phyloP scores from a whole-genome alignment of 2,329 filamentous ascomycete genomes.

The Colletotrichum costaricense region DNA sequence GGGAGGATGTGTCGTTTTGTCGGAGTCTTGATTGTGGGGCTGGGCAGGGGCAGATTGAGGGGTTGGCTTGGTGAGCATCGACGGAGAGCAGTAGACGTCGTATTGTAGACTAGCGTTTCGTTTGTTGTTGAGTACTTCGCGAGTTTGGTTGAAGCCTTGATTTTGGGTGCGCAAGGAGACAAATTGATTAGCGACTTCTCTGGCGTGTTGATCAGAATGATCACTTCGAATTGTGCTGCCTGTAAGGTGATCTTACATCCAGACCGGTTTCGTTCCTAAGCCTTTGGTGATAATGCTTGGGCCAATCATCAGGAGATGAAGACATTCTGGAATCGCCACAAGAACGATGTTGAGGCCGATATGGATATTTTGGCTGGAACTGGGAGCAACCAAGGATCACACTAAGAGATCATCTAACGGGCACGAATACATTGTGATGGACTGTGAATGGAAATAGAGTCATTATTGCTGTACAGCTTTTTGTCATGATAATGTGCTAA shows the following conservation, averaged over 20 bases:
- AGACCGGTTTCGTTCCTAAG: too few relatives aligned
- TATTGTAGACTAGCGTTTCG: neutral
- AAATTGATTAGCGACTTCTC: neutral
- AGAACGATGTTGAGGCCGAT: too few relatives aligned
- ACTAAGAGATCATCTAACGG: too few relatives aligned
- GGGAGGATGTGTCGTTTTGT: neutral
- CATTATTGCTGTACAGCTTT: neutral
- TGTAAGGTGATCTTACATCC: too few relatives aligned
- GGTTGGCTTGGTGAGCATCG: neutral
- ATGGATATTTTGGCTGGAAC: too few relatives aligned
- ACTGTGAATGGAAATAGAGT: neutral
- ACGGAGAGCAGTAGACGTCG: accelerated
- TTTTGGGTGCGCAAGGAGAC: neutral
- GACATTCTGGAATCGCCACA: too few relatives aligned
- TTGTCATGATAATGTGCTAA: neutral
- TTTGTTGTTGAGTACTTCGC: neutral
- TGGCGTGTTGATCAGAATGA: neutral
- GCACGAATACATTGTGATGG: too few relatives aligned
- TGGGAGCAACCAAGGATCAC: too few relatives aligned
- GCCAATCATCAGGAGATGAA: too few relatives aligned
- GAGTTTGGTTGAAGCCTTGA: neutral
- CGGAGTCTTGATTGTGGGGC: neutral
- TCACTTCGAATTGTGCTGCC: too few relatives aligned
- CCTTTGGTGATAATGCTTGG: too few relatives aligned
- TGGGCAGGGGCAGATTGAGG: neutral